Evolutionary conservation across 2,329 filamentous ascomycete genomes (phyloP).

Genomic region (Colletotrichum lindemuthianum): DNA sequence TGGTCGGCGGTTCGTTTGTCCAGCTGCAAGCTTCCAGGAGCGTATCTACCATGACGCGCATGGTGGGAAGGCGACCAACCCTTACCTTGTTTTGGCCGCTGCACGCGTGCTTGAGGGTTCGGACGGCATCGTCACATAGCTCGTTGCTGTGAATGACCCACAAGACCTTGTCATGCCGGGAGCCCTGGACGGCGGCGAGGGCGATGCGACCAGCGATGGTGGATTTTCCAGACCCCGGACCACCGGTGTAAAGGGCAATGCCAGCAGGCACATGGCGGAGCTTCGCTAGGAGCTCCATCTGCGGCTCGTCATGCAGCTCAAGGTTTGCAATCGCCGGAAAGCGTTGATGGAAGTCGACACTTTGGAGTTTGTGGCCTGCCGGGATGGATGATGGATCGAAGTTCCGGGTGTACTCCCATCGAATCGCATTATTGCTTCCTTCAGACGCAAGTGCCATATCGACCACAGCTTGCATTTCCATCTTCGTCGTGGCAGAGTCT

Average conservation of each 20-base stretch:
- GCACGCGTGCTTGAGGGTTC: conserved; percentile 1
- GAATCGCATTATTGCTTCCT: not conserved
- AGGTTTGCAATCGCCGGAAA: conserved; percentile 1
- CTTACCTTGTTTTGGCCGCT: not conserved
- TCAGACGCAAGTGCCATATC: not conserved
- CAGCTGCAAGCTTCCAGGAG: not conserved
- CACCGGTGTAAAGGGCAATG: conserved; percentile 16
- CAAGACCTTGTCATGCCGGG: not conserved
- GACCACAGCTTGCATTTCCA: conserved; percentile 12
- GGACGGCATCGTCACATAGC: conserved; percentile 18
- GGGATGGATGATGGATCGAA: not conserved
- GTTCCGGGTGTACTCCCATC: conserved; percentile 14
- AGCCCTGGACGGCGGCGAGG: not conserved
- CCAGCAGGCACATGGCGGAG: conserved; percentile 11
- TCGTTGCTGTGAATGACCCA: conserved; percentile 27
- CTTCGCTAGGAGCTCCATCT: conserved; percentile 5
- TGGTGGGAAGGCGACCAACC: conserved; percentile 11
- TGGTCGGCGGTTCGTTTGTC: too few relatives aligned
- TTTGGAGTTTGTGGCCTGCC: not conserved
- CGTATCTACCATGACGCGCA: not conserved
- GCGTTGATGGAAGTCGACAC: conserved; percentile 2
- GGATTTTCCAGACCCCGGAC: conserved; percentile 23
- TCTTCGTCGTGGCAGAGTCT: not conserved
- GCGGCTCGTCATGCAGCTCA: conserved; percentile 2
- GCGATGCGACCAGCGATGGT: conserved; percentile 10